These are phyloP conservation scores for Phytopythium kandeliae DNA, from an alignment of 352 stramenopile species.

Conservation along the genomic window DNA sequence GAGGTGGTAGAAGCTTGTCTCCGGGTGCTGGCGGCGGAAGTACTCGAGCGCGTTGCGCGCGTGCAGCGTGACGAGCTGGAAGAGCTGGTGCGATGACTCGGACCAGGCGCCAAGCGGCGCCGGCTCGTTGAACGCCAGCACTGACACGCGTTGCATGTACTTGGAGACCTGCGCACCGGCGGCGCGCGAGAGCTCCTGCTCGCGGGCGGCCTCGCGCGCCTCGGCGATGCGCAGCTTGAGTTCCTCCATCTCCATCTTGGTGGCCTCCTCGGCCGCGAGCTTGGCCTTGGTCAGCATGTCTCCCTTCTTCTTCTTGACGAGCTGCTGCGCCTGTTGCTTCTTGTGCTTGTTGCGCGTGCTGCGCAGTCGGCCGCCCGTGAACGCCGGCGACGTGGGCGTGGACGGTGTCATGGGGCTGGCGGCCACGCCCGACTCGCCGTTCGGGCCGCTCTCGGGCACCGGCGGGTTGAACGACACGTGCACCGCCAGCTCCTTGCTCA, in stretches of 20 bases:
- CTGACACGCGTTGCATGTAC: slow-evolving; percentile 78
- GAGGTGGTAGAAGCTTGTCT: slow-evolving; percentile 84
- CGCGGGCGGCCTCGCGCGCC: slow-evolving; percentile 69
- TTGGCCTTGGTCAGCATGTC: slow-evolving; percentile 87
- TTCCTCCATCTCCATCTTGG: slow-evolving; percentile 86
- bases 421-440: slow-evolving; percentile 72
- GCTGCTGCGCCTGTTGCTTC: slow-evolving; percentile 64
- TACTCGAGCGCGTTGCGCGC: slow-evolving; percentile 73
- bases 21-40: slow-evolving; percentile 79
- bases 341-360: slow-evolving; percentile 82
- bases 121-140: slow-evolving; percentile 79
- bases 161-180: slow-evolving; percentile 78
- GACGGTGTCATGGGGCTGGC: slow-evolving; percentile 85
- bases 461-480: slow-evolving; percentile 76
- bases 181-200: slow-evolving; percentile 71
- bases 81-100: slow-evolving; percentile 74
- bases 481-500: slow-evolving; percentile 84
- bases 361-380: slow-evolving; percentile 55
- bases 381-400: slow-evolving; percentile 76
- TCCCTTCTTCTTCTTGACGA: slow-evolving; percentile 84
- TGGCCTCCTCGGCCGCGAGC: slow-evolving; percentile 78
- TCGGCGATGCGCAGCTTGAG: slow-evolving; percentile 77
- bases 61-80: slow-evolving; percentile 72
- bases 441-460: slow-evolving; percentile 75
- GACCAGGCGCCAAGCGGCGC: slow-evolving; percentile 74